Evolutionary conservation across 805 yeast species (phyloP), one percentile per base, ranked within the genome.

Genomic region (Alloascoidea africana): DNA sequence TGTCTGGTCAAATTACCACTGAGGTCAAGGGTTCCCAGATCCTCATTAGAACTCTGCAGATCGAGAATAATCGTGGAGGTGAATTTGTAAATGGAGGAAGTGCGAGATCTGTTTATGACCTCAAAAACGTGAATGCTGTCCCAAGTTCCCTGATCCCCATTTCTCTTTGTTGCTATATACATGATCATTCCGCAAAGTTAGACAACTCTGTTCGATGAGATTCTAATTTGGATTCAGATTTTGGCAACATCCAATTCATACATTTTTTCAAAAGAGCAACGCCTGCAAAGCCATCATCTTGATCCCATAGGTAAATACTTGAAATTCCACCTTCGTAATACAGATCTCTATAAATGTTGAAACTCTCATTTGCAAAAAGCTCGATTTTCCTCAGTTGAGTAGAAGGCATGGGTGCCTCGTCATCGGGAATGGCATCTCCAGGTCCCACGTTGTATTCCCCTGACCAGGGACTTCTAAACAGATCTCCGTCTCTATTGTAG

Each of bases 301-400:
- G 66, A 48, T 87, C 96, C 98, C 98, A 89, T 37, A 91, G 62
- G 53, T 91, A 89, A 14, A 81, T 94, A 40, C 87, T 75, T 2
- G 91, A 77, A 32, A 81, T 65, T 16, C 97, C 98, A 32, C 96
- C 96, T 56, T 87, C 97, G 55, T 86, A 89, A 61, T 89, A 89
- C 48, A 89, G 61, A 53, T 91, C 98, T 46, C 96, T 68, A 60
- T 91, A 89, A 27, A 89, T 70, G 50, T 86, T 96, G 53, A 89
- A 84, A 3, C 95, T 81, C 44, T 84, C 89, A 55, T 89, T 91
- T 42, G 94, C 87, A 45, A 75, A 66, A 17, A 70, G 54, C 59
- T 89, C 98, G 45, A 89, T 61, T 46, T 73, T 68, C 46, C 97
- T 66, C 44, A 91, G 63, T 16, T 59, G 58, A 2, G 59, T 59